A percentile compares a stretch with the other conserved stretches of the same genome.
phyloP scores from a whole-genome alignment of 2,329 filamentous ascomycete genomes.

The Clonostachys byssicola region DNA sequence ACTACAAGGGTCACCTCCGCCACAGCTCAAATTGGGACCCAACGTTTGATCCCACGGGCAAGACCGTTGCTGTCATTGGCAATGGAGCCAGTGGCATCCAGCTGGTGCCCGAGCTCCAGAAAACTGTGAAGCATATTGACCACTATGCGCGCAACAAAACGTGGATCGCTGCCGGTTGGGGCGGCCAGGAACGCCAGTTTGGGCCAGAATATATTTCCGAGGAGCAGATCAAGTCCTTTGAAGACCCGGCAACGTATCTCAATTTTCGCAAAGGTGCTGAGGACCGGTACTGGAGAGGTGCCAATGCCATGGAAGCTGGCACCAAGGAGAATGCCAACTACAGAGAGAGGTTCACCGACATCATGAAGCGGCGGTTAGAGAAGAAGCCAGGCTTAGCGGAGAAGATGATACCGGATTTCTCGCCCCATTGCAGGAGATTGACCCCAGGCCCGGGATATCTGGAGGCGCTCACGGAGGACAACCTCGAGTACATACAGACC shows the following conservation, averaged over 20 bases:
- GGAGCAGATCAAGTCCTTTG: constrained; percentile 51
- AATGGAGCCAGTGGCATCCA: constrained; percentile 61
- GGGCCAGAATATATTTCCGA: constrained; percentile 49
- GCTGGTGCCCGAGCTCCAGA: constrained; percentile 47
- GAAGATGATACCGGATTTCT: constrained; percentile 56
- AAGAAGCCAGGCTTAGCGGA: constrained; percentile 42
- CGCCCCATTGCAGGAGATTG: constrained; percentile 58
- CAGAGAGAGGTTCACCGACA: constrained; percentile 32
- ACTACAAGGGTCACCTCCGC: constrained; percentile 42
- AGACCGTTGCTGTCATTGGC: constrained; percentile 56
- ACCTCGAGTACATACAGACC: constrained; percentile 57
- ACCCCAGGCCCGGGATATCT: constrained; percentile 66
- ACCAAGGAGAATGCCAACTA: not conserved
- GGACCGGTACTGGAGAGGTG: constrained; percentile 53
- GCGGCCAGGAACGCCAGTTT: constrained; percentile 46
- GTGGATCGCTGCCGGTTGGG: constrained; percentile 64
- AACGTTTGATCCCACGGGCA: constrained; percentile 39
- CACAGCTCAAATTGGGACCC: constrained; percentile 60
- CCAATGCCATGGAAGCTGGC: not conserved
- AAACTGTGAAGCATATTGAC: constrained; percentile 44
- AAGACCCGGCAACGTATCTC: constrained; percentile 58
- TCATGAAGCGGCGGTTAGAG: constrained; percentile 47
- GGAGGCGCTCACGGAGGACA: constrained; percentile 56
- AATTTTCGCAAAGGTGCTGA: constrained; percentile 56
- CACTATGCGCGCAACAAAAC: constrained; percentile 63